phyloP scores from a whole-genome alignment of 2,329 filamentous ascomycete genomes.

The Tothia fuscella region DNA sequence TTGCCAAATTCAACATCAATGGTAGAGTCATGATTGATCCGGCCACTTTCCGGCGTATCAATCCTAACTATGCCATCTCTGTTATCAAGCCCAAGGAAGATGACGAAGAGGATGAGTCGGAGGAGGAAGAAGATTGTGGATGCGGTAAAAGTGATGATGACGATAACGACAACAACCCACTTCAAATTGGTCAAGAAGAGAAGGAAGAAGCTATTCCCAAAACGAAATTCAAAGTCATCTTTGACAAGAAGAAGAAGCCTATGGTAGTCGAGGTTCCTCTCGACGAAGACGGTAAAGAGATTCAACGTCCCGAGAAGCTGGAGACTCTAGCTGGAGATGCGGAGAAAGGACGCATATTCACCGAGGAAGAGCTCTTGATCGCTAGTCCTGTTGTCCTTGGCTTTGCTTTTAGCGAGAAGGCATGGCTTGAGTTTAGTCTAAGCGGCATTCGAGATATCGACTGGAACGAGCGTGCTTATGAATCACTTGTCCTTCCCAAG shows the following conservation, averaged over 20 bases:
- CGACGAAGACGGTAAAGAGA: slow-evolving; percentile 43
- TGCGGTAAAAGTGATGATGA: slow-evolving; percentile 38
- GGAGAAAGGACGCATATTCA: slow-evolving; percentile 44
- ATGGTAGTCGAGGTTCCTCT: slow-evolving; percentile 43
- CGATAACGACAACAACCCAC: slow-evolving; percentile 31
- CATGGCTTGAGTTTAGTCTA: slow-evolving; percentile 81
- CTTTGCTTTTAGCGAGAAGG: slow-evolving; percentile 77
- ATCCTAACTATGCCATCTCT: slow-evolving; percentile 74
- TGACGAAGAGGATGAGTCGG: slow-evolving; percentile 34
- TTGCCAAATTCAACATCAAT: slow-evolving; percentile 73
- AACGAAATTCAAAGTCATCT: slow-evolving; percentile 28
- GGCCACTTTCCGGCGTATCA: slow-evolving; percentile 67
- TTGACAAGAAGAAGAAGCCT: slow-evolving; percentile 38
- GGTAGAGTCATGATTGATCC: slow-evolving; percentile 83
- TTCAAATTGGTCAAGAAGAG: slow-evolving; percentile 21
- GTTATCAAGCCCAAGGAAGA: slow-evolving; percentile 61
- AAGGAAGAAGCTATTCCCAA: slow-evolving; percentile 16
- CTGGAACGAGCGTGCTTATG: slow-evolving; percentile 76
- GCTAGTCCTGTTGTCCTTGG: slow-evolving; percentile 76
- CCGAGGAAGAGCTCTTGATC: slow-evolving; percentile 72
- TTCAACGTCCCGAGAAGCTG: slow-evolving; percentile 42
- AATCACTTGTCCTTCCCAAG: slow-evolving; percentile 60
- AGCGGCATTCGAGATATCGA: slow-evolving; percentile 67
- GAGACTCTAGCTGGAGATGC: slow-evolving; percentile 13
- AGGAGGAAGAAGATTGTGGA: slow-evolving; percentile 24